Evolutionary conservation across 2,329 filamentous ascomycete species (phyloP), one percentile per base, ranked within the genome.

Genomic region (Hymenoscyphus fructigenus): DNA sequence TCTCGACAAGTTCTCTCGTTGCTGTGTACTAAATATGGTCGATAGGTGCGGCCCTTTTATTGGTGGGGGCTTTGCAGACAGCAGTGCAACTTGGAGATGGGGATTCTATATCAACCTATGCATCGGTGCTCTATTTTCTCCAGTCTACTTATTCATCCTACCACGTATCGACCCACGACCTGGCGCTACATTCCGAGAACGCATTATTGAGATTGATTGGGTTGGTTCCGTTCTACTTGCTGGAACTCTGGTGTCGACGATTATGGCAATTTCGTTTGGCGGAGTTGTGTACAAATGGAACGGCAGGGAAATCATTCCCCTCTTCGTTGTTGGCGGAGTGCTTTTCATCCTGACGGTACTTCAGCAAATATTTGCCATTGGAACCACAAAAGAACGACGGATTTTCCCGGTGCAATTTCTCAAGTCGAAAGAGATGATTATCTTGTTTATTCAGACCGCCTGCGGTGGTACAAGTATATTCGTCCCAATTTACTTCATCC

Each of bases 51-150:
- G 65, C n/a, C 62, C 65, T 2, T 14, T 65, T 29, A 44, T 67
- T 29, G 75, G 74, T 12, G 75, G 75, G 38, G 68, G 69, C 9
- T 75, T 76, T 55, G 72, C 68, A 3, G 57, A 74, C 5, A 78
- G 44, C n/a, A 50, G 44, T 23, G 44, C 0, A 59, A 65, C 62
- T 5, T 74, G 72, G 72, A 61, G 72, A 57, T 74, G 72, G 72
- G 71, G 57, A 28, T 66, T 66, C 69, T 86, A 86, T 69, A 81
- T 86, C 72, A 85, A 85, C 66, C 73, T 85, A 77, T 41, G n/a
- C 32, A 72, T 85, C 50, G 79, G 76, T 4, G 77, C n/a, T 34
- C 15, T 74, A 2, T 75, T 75, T 10, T 70, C 75, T 47, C 58
- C 73, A 1, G 74, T 81, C 38, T 62, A 79, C 26, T 65, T 81